Conservation (phyloP, 495 filamentous ascomycete species). For the Xylaria venustula region DNA sequence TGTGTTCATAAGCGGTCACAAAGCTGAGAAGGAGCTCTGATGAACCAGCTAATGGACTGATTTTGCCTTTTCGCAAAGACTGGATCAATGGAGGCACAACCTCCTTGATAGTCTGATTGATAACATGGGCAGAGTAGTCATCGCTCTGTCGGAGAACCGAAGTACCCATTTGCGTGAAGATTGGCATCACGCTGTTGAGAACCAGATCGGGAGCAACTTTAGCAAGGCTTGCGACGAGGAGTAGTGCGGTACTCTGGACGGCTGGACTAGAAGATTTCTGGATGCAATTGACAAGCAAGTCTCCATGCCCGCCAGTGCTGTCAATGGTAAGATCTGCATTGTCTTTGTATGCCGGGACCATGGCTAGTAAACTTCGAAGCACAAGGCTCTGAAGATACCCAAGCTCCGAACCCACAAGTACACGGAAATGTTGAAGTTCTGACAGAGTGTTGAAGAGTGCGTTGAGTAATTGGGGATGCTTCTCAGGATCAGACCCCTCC, state of each 20-base stretch:
- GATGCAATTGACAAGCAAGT: conserved; percentile 87
- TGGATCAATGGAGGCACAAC: conserved; percentile 89
- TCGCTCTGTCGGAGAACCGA: conserved; percentile 87
- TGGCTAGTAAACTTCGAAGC: conserved; percentile 70
- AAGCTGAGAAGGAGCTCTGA: conserved; percentile 89
- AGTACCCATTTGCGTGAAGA: conserved; percentile 95
- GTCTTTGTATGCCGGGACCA: conserved; percentile 71
- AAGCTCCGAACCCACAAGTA: conserved; percentile 68
- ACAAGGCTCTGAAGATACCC: conserved; percentile 82
- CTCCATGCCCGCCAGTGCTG: conserved; percentile 71
- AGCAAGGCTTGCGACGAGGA: conserved; percentile 82
- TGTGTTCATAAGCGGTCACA: conserved; percentile 89
- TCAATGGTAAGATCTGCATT: conserved; percentile 64
- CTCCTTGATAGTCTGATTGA: conserved; percentile 82
- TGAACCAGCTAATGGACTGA: conserved; percentile 72
- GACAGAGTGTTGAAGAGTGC: conserved; percentile 77
- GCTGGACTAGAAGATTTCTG: conserved; percentile 83
- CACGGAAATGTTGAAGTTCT: conserved; percentile 79
- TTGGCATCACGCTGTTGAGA: conserved; percentile 95
- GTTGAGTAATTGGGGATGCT: conserved; percentile 69
- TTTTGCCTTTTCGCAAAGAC: conserved; percentile 75
- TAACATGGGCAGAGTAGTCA: conserved; percentile 92
- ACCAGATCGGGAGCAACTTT: conserved; percentile 82
- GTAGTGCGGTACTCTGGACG: conserved; percentile 85
- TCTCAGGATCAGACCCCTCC: conserved; percentile 69